Conservation (phyloP, 2,329 filamentous ascomycete genomes). For the Teratosphaeriaceae sp. region DNA sequence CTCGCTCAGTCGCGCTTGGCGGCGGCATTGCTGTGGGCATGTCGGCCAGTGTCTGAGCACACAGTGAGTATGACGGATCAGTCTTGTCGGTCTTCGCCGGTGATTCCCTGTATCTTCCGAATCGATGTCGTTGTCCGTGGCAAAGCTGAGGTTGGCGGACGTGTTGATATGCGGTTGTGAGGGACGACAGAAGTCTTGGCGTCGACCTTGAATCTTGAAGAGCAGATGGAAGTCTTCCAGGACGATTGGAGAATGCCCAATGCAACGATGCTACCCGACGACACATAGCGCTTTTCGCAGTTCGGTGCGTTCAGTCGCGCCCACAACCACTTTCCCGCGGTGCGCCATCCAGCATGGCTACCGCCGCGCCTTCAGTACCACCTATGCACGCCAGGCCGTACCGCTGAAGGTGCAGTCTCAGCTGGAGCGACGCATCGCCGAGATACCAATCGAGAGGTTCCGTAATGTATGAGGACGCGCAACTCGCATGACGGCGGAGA, state of each 20-base stretch:
- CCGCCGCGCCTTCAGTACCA: slow-evolving; percentile 24
- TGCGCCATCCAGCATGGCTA: slow-evolving; percentile 3
- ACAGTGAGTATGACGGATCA: background rate
- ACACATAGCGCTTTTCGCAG: slow-evolving; percentile 12
- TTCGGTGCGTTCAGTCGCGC: background rate
- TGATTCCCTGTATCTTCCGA: too few species aligned
- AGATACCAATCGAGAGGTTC: slow-evolving; percentile 70
- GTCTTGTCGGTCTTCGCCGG: background rate
- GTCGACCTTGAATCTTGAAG: too few species aligned
- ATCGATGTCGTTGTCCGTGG: too few species aligned
- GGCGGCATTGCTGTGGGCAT: slow-evolving; percentile 16
- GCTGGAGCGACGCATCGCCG: slow-evolving; percentile 59
- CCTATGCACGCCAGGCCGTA: slow-evolving; percentile 29
- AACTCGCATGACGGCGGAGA: background rate
- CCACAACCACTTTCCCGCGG: background rate
- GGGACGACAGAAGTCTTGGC: background rate
- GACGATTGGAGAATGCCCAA: slow-evolving; percentile 24
- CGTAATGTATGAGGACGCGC: slow-evolving; percentile 51
- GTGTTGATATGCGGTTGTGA: too few species aligned
- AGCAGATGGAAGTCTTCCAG: background rate
- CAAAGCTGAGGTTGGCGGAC: too few species aligned
- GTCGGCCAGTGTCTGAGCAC: too few species aligned
- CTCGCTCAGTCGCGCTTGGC: slow-evolving; percentile 20
- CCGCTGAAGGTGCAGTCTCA: slow-evolving; percentile 39
- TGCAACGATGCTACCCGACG: slow-evolving; percentile 42